These are phyloP conservation scores for Priceomyces melissophilus DNA, from an alignment of 805 yeast species.

Conservation along the genomic window DNA sequence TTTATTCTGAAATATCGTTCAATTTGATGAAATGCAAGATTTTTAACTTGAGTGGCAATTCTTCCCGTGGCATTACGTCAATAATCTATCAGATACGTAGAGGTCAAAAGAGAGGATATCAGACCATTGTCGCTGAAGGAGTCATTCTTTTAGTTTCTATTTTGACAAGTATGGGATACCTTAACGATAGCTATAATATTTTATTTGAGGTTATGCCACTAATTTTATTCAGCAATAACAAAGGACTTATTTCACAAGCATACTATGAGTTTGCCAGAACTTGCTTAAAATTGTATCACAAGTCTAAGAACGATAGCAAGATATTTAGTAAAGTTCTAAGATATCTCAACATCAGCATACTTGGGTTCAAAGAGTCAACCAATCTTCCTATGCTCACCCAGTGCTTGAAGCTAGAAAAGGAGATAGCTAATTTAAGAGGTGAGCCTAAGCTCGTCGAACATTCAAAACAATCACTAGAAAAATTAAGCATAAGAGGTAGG, in stretches of 20 bases:
- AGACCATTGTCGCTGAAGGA: slow-evolving; percentile 45
- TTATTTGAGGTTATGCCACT: slow-evolving; percentile 42
- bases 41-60: slow-evolving; percentile 39
- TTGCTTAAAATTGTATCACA: slow-evolving; percentile 12
- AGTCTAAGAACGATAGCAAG: slow-evolving; percentile 7
- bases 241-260: slow-evolving; percentile 33
- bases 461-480: slow-evolving; percentile 24
- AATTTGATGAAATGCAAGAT: slow-evolving; percentile 47
- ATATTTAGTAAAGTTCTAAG: slow-evolving; percentile 31
- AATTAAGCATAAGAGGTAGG: slow-evolving; percentile 22
- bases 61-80: slow-evolving; percentile 49
- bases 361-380: slow-evolving; percentile 39
- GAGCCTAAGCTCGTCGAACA: slow-evolving; percentile 31
- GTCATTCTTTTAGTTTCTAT: slow-evolving; percentile 44
- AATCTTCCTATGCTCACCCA: slow-evolving; percentile 36
- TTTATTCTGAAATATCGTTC: slow-evolving; percentile 44
- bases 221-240: slow-evolving; percentile 37
- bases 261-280: slow-evolving; percentile 30
- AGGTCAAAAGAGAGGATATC: slow-evolving; percentile 46
- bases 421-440: slow-evolving; percentile 28
- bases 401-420: slow-evolving; percentile 38
- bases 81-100: slow-evolving; percentile 47
- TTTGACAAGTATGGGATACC: slow-evolving; percentile 38
- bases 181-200: slow-evolving; percentile 42
- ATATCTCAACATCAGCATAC: slow-evolving; percentile 40